Base-by-base conservation (phyloP, 2,329 filamentous ascomycete species). In the Diaporthe destruens region DNA sequence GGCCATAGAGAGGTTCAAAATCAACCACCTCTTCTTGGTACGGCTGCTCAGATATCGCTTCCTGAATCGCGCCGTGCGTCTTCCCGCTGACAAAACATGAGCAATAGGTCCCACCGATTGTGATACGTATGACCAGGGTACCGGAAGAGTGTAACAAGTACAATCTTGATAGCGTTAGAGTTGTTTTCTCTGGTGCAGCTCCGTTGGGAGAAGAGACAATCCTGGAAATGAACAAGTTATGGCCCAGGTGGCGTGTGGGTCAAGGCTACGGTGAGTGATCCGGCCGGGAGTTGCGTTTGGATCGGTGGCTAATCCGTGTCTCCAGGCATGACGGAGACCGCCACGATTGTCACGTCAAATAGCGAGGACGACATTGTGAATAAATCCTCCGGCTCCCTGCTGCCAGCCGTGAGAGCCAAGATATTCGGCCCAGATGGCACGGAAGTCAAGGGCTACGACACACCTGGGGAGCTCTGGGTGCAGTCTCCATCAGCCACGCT, bases 401-500 rank as follows among this genome's bases (percentile, higher is more conserved):
- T 94, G 0, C 91, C 93, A 0, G 89, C 89, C 1, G 83, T 86
- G 47, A 88, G 90, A 71, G 92, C 87, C 56, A 92, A 92, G 77
- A 83, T 97, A 5, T 81, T 97, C 23, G 89, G 88, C 6, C 80
- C 85, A 1, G 92, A 95, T 73, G 93, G 93, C 1, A 84, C 85
- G 7, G 93, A 96, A 78, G 87, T 96, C 71, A 92, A 88, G 0
- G 87, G 79, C 29, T 80, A 83, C 76, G 84, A 96, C 74, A 89
- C 90, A 57, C 93, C 92, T 0, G 95, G 95, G 47, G 95, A 98
- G 81, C 87, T 98, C 18, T 86, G 94, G 23, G 88, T 97, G 29
- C 93, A 94, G 79, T 90, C 90, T 0, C 95, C 94, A 0, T 91
- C 91, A 0, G 89, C 97, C 1, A 91, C 93, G 0, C 82, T 98